phyloP scores from a whole-genome alignment of 2,329 filamentous ascomycete species.

The Aspergillus thermomutatus region DNA sequence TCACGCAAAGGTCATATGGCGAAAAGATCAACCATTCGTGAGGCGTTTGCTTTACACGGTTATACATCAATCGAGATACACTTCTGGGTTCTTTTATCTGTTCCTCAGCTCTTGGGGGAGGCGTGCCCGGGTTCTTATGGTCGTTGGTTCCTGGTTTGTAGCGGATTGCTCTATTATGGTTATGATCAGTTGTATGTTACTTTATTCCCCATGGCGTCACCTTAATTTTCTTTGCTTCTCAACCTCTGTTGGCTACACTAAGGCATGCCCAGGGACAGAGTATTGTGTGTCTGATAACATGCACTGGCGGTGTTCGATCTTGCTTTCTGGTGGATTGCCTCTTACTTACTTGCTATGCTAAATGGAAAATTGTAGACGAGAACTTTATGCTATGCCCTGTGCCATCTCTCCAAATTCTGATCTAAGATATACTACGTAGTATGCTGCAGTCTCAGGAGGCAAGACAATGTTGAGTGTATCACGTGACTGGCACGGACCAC shows the following conservation, averaged over 20 bases:
- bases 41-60: conserved; percentile 21
- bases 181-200: conserved; percentile 10
- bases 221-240: conserved; percentile 1
- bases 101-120: conserved; percentile 8
- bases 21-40: conserved; percentile 10
- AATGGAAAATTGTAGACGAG: neutral
- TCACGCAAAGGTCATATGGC: conserved; percentile 8
- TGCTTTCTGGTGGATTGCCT: conserved; percentile 8
- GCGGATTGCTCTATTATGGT: conserved; percentile 12
- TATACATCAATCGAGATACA: conserved; percentile 24
- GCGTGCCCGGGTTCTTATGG: conserved; percentile 14
- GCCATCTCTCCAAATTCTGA: neutral
- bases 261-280: neutral
- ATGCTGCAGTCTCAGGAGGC: neutral
- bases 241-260: neutral
- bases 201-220: conserved; percentile 8
- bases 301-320: neutral
- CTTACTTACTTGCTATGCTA: conserved; percentile 19
- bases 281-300: neutral
- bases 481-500: conserved; percentile 20
- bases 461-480: neutral
- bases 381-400: neutral
- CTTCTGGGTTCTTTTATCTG: conserved; percentile 13
- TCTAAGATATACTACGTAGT: too few relatives aligned
- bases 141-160: conserved; percentile 5